Base-by-base conservation (phyloP, 495 filamentous ascomycete genomes). In the Penicillium taxi region DNA sequence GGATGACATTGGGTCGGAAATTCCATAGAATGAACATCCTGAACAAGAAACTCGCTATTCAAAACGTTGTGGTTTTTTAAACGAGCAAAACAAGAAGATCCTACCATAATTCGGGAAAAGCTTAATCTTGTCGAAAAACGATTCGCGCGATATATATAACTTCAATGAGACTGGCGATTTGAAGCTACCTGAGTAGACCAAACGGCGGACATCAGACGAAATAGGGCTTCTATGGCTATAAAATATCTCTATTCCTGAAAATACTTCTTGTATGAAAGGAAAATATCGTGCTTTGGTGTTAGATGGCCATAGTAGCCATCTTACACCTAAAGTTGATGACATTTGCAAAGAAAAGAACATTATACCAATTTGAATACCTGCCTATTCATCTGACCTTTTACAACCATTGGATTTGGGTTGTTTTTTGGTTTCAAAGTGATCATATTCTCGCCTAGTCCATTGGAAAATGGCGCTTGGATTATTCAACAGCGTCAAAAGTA, bases 91-190 rank as follows among this genome's bases (percentile, higher is more conserved):
- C 12, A 24, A 9, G 37, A 40, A 25, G 37, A 40, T n/a, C 37
- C 16, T 9, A 40, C 13, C 21, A 6, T 9, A 0, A 0, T 33
- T 6, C 31, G n/a, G 23, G 31, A 33, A 6, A 21, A 22, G 28
- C 26, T 32, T 26, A 11, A 0, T 2, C 16, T 11, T 9, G 37
- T 39, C 21, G 32, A 26, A 4, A 12, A 0, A 5, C 19, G 1
- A 20, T 39, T 14, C 2, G 18, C 5, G 28, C 32, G 15, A 42
- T 42, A 37, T 36, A 20, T 37, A 36, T 14, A 42, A 42, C 21
- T 37, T 42, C 26, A 14, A 37, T 26, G 9, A 42, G 37, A 40
- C 7, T 40, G 6, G 37, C 37, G 37, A 21, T 20, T 40, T 21
- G 19, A 39, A n/a, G 19, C 31, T 28, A 28, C 4, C 26, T 12